Base-by-base conservation (phyloP, 768 basidiomycete genomes). In the Suillus cothurnatus region DNA sequence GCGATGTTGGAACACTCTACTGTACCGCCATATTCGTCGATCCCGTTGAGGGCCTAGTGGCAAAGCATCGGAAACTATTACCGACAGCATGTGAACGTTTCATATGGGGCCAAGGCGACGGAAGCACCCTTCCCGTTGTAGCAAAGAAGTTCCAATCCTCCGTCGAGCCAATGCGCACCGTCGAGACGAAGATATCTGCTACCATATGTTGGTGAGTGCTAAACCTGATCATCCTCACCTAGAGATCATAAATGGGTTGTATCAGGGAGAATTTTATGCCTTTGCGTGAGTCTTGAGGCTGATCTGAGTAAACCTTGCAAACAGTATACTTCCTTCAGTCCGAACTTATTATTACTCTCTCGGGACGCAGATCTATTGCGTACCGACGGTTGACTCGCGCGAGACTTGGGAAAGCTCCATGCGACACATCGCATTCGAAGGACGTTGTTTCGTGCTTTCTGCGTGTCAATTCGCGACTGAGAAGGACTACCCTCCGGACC, bases 261-360 rank as follows among this genome's bases (percentile, higher is more conserved):
- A 61, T 47, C 61, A 89, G 88, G 88, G 89, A 90, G 66, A 89
- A 89, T 70, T 88, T 88, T 66, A 88, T 89, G 87, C 88, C 88
- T 23, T 70, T 88, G 63, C 71, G 85, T 87, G 64, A 56, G 85
- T 76, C 49, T 52, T 38, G 57, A n/a, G 39, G 26, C 9, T 41
- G 12, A 28, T 41, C 26, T 31, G 28, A 41, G 58, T 21, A 31
- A 59, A 62, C 38, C 34, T 19, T 17, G 17, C 31, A 19, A 28
- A 59, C 58, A 4, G 39, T 14, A 28, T 59, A 26, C 21, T 41
- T 19, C 19, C 12, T 41, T 11, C 58, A 88, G 87, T 89, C 65
- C 81, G 88, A 49, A 80, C 83, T 3, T 81, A 82, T 71, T 88
- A 88, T 72, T 89, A 89, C 71, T 81, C 84, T 7, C 76, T 82